These are phyloP conservation scores for Elsinoe fawcettii DNA, from an alignment of 2,329 filamentous ascomycete genomes.

Conservation along the genomic window DNA sequence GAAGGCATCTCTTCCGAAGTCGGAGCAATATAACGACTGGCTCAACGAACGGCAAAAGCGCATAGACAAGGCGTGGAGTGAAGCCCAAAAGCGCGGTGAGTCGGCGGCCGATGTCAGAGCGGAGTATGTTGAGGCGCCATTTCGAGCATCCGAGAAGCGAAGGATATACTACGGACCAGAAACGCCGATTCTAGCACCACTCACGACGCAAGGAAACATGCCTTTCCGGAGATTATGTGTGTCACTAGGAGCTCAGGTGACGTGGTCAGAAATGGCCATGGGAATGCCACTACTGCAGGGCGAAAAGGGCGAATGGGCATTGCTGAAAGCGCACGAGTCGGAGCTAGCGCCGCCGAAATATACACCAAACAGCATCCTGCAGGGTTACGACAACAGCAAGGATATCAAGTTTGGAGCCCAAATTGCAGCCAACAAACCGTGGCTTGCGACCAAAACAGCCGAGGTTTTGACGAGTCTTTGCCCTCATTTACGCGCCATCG, in stretches of 20 bases:
- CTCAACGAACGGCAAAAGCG: constrained; percentile 54
- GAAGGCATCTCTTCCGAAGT: constrained; percentile 60
- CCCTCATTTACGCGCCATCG: constrained; percentile 79
- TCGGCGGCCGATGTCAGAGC: constrained; percentile 51
- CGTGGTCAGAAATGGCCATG: constrained; percentile 98
- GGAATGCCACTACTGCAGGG: constrained; percentile 83
- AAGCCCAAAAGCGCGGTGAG: constrained; percentile 33
- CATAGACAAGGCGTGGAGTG: constrained; percentile 22
- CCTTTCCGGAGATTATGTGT: constrained; percentile 88
- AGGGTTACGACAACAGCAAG: constrained; percentile 70
- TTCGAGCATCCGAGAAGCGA: constrained; percentile 87
- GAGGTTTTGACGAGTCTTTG: constrained; percentile 70
- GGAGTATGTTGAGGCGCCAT: constrained; percentile 73
- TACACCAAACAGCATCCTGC: constrained; percentile 52
- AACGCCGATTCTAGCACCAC: constrained; percentile 84
- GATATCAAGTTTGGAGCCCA: constrained; percentile 89
- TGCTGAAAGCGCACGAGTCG: constrained; percentile 84
- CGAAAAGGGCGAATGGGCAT: constrained; percentile 84
- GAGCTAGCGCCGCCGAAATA: constrained; percentile 68
- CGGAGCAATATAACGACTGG: constrained; percentile 72
- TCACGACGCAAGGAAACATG: constrained; percentile 94
- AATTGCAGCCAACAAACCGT: constrained; percentile 86
- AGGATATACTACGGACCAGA: constrained; percentile 88
- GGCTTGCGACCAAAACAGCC: constrained; percentile 80
- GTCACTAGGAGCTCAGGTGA: constrained; percentile 81